These are phyloP conservation scores for Fusarium concolor DNA, from an alignment of 2,329 filamentous ascomycete species.

Conservation along the genomic window DNA sequence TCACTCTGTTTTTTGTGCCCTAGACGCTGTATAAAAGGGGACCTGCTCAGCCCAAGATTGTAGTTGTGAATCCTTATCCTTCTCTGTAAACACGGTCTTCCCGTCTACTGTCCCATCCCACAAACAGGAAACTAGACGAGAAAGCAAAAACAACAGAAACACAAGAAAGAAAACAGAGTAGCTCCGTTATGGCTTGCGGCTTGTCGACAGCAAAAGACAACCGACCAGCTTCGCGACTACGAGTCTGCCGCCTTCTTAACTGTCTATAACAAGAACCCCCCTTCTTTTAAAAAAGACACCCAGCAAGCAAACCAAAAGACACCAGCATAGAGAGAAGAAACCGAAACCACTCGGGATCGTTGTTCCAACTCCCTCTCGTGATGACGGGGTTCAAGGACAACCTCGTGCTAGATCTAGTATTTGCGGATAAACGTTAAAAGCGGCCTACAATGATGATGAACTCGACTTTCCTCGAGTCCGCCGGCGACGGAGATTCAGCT, in stretches of 20 bases:
- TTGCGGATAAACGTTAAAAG: constrained; percentile 38
- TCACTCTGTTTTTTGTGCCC: constrained; percentile 11
- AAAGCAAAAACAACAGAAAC: constrained; percentile 12
- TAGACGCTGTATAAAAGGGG: constrained; percentile 35
- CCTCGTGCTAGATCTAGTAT: constrained; percentile 43
- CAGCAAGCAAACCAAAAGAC: background rate
- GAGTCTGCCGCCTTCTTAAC: constrained; percentile 46
- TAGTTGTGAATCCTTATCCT: constrained; percentile 19
- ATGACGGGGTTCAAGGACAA: constrained; percentile 44
- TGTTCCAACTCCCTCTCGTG: constrained; percentile 32
- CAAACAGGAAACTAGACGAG: constrained; percentile 18
- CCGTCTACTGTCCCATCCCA: background rate
- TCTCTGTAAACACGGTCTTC: constrained; percentile 23
- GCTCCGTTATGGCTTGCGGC: constrained; percentile 45
- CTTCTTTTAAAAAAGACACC: background rate
- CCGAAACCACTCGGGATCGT: constrained; percentile 15
- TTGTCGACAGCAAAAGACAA: constrained; percentile 43
- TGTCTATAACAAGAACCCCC: constrained; percentile 40
- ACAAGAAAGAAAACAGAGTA: constrained; percentile 19
- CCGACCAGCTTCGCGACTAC: constrained; percentile 44
- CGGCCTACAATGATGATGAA: constrained; percentile 41
- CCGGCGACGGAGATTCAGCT: constrained; percentile 30
- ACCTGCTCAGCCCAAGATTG: constrained; percentile 23
- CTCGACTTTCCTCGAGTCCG: constrained; percentile 41
- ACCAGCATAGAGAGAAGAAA: constrained; percentile 14